phyloP scores from a whole-genome alignment of 345 rosid genomes.

The Murraya paniculata region DNA sequence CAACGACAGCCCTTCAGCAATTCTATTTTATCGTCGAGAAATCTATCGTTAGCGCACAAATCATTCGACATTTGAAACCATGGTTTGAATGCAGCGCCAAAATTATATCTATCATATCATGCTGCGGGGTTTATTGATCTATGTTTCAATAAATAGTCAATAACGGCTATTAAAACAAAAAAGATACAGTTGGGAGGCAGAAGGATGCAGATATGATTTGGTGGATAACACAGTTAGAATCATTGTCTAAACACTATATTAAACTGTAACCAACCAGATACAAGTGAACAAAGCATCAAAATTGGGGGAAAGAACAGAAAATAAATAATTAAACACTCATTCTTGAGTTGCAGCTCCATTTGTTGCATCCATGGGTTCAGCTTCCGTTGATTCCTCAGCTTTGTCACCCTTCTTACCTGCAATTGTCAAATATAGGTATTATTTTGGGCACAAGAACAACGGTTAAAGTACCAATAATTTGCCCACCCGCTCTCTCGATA shows the following conservation, averaged over 20 bases:
- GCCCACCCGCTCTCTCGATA: constrained; percentile 5
- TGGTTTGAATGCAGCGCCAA: too few relatives aligned
- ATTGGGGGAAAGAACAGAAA: constrained; percentile 27
- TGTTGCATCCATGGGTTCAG: constrained; percentile 62
- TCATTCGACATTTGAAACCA: too few relatives aligned
- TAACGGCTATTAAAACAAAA: background rate
- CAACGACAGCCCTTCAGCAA: too few relatives aligned
- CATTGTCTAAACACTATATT: constrained; percentile 32
- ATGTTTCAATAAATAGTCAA: background rate
- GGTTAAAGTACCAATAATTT: too few relatives aligned
- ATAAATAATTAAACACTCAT: constrained; percentile 9
- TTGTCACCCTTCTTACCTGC: constrained; percentile 81
- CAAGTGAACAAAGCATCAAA: constrained; percentile 43
- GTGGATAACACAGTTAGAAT: background rate
- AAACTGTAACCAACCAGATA: constrained; percentile 31
- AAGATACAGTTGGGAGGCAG: background rate
- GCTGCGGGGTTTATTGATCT: background rate
- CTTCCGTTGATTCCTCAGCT: constrained; percentile 53
- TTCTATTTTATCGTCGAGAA: too few relatives aligned
- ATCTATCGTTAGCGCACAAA: too few relatives aligned
- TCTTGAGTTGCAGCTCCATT: constrained; percentile 45
- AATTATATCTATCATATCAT: background rate
- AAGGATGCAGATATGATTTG: background rate
- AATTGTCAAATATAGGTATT: background rate
- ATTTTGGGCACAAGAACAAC: background rate